A percentile compares a stretch with the other conserved stretches of the same genome.
These are phyloP conservation scores for Trametes cingulata DNA, from an alignment of 768 basidiomycete species.

Conservation along the genomic window DNA sequence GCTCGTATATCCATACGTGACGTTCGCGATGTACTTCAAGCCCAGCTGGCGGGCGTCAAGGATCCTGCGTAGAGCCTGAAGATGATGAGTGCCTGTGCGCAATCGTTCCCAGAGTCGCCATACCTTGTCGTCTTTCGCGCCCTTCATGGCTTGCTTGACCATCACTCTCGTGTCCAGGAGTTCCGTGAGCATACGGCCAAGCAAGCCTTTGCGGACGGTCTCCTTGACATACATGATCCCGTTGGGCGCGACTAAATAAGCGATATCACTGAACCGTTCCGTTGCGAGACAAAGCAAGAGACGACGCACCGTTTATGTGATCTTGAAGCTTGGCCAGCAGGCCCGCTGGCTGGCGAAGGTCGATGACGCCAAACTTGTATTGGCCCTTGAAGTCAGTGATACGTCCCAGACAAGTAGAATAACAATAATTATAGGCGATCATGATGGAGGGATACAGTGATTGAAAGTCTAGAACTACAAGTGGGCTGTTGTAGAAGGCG, in stretches of 20 bases:
- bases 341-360: slow-evolving; percentile 68
- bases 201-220: slow-evolving; percentile 77
- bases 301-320: slow-evolving; percentile 67
- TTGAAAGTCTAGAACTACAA: slow-evolving; percentile 95
- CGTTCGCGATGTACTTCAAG: slow-evolving; percentile 92
- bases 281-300: not conserved
- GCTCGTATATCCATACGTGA: slow-evolving; percentile 94
- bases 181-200: slow-evolving; percentile 91
- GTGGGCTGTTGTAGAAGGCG: slow-evolving; percentile 88
- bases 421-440: slow-evolving; percentile 98
- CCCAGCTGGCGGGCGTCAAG: slow-evolving; percentile 91
- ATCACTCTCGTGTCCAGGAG: slow-evolving; percentile 93
- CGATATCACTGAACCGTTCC: not conserved
- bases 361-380: slow-evolving; percentile 84
- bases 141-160: slow-evolving; percentile 97
- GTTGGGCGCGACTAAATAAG: slow-evolving; percentile 79
- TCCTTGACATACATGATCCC: slow-evolving; percentile 93
- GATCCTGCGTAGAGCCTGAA: slow-evolving; percentile 69
- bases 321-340: slow-evolving; percentile 69
- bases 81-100: not conserved
- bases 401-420: slow-evolving; percentile 94
- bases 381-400: slow-evolving; percentile 83
- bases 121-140: slow-evolving; percentile 73
- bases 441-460: slow-evolving; percentile 96
- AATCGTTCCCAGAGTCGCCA: slow-evolving; percentile 1